Conservation (phyloP, 2,329 filamentous ascomycete species). For the Fusarium keratoplasticum region DNA sequence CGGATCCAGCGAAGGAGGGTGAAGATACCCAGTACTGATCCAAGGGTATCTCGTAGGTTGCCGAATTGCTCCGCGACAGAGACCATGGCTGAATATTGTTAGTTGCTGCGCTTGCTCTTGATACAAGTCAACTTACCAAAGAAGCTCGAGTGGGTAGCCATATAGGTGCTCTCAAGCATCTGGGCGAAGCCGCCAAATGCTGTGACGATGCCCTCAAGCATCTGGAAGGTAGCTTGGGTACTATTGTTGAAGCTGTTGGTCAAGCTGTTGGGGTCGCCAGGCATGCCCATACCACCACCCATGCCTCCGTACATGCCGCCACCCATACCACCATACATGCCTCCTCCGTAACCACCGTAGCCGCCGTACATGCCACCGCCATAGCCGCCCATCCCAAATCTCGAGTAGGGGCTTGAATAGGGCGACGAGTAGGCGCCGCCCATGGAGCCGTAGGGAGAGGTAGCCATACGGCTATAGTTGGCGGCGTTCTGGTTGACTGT, state of each 20-base stretch:
- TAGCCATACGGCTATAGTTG: constrained; percentile 75
- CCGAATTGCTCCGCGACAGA: constrained; percentile 98
- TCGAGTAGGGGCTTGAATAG: constrained; percentile 57
- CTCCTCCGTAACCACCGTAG: constrained; percentile 56
- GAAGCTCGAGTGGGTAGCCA: constrained; percentile 99
- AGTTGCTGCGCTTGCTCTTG: constrained; percentile 1
- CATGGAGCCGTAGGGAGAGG: constrained; percentile 62
- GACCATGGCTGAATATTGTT: constrained; percentile 80
- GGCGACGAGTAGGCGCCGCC: constrained; percentile 56
- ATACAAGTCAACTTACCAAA: constrained; percentile 74
- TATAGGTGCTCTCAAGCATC: constrained; percentile 99
- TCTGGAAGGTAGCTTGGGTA: constrained; percentile 96
- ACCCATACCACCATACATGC: constrained; percentile 56
- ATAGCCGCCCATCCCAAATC: constrained; percentile 50
- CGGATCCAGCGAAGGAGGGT: constrained; percentile 95
- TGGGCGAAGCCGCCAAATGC: constrained; percentile 98
- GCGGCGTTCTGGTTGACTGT: constrained; percentile 90
- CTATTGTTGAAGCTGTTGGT: constrained; percentile 96
- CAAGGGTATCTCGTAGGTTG: constrained; percentile 91
- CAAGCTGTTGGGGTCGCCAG: constrained; percentile 91
- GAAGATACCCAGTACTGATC: constrained; percentile 94
- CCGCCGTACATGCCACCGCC: constrained; percentile 39
- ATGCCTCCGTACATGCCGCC: constrained; percentile 53
- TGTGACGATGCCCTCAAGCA: constrained; percentile 96
- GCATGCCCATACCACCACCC: constrained; percentile 60